phyloP scores from a whole-genome alignment of 306 rosid species.

The Quercus suber region DNA sequence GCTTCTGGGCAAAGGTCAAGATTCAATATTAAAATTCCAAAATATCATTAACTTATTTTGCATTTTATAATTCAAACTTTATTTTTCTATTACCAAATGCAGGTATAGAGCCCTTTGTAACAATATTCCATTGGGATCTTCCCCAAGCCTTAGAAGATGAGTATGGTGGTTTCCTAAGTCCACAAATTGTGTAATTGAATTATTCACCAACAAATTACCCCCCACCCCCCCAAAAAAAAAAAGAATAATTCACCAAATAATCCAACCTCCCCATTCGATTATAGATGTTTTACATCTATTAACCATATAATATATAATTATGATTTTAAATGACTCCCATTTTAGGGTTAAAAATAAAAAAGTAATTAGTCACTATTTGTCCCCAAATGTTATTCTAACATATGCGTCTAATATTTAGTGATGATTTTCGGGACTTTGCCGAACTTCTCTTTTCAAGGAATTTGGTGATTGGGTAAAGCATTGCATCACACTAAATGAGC shows the following conservation, averaged over 20 bases:
- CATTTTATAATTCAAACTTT: too few relatives aligned
- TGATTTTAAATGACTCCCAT: too few relatives aligned
- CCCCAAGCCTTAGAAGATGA: conserved; percentile 63
- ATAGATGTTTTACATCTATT: too few relatives aligned
- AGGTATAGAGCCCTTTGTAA: conserved; percentile 49
- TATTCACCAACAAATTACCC: too few relatives aligned
- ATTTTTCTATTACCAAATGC: background rate
- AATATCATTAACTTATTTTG: background rate
- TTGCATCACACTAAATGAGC: conserved; percentile 67
- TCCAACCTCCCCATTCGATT: too few relatives aligned
- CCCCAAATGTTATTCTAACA: too few relatives aligned
- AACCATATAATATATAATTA: too few relatives aligned
- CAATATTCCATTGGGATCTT: conserved; percentile 73
- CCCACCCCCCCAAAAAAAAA: too few relatives aligned
- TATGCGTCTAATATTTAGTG: conserved; percentile 6
- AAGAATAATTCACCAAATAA: too few relatives aligned
- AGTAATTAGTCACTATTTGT: too few relatives aligned
- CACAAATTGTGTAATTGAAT: conserved; percentile 41
- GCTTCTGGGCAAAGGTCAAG: conserved; percentile 40
- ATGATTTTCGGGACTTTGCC: conserved; percentile 43
- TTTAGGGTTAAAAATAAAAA: too few relatives aligned
- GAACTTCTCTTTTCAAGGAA: conserved; percentile 47
- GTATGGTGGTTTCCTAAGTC: conserved; percentile 56
- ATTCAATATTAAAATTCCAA: background rate
- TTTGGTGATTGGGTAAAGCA: conserved; percentile 61